Evolutionary conservation across 2,329 filamentous ascomycete species (phyloP).

Genomic region (Colletotrichum magnum): DNA sequence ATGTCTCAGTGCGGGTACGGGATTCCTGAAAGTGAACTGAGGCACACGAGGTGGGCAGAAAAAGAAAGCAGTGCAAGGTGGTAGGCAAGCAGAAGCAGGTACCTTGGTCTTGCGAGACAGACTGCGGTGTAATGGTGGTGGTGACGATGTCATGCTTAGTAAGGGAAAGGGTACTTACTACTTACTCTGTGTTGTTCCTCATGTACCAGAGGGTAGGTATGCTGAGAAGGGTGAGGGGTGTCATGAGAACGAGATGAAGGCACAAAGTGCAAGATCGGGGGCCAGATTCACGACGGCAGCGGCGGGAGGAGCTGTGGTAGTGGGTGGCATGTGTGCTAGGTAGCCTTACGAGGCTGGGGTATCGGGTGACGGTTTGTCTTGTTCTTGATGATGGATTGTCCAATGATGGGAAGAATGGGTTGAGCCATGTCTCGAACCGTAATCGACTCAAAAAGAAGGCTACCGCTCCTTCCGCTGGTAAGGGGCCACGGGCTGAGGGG

Average conservation of each 20-base stretch:
- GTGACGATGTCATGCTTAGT: conserved; percentile 10
- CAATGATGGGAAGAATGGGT: too few relatives aligned
- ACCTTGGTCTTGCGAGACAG: conserved; percentile 8
- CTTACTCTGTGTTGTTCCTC: background rate
- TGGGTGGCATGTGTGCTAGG: background rate
- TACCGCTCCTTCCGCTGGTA: too few relatives aligned
- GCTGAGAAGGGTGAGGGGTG: conserved; percentile 4
- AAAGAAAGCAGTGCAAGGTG: background rate
- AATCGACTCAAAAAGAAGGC: too few relatives aligned
- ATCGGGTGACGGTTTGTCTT: background rate
- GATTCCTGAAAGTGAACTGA: conserved; percentile 1
- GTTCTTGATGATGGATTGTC: too few relatives aligned
- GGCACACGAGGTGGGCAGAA: background rate
- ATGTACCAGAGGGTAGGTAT: background rate
- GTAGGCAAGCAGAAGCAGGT: too few relatives aligned
- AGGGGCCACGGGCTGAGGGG: too few relatives aligned
- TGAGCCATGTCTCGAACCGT: too few relatives aligned
- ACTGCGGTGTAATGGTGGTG: conserved; percentile 18
- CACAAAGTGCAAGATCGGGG: conserved; percentile 24
- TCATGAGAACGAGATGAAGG: background rate
- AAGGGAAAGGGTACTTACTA: background rate
- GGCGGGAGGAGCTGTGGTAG: background rate
- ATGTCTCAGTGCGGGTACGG: background rate
- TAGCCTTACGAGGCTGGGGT: conserved; percentile 25
- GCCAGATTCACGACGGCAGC: conserved; percentile 9